Conservation (phyloP, 495 filamentous ascomycete species). For the Aspergillus funiculosus region DNA sequence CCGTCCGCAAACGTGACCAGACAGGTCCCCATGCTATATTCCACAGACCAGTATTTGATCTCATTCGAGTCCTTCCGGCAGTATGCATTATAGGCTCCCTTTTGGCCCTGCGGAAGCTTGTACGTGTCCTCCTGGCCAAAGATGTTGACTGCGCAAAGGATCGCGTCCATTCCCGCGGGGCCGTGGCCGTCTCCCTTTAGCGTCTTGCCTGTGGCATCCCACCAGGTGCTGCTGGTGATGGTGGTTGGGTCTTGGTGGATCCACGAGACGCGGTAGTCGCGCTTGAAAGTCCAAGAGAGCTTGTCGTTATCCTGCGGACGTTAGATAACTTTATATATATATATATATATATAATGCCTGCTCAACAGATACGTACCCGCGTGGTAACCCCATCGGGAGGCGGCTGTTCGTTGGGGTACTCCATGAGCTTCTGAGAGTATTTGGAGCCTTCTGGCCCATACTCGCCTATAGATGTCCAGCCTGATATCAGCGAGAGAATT, state of each 20-base stretch:
- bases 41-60: too few relatives aligned
- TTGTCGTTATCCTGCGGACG: constrained; percentile 8
- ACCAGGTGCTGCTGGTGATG: constrained; percentile 5
- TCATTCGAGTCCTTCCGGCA: too few relatives aligned
- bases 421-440: constrained; percentile 5
- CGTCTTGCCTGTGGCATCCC: constrained; percentile 7
- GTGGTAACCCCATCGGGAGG: constrained; percentile 11
- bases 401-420: constrained; percentile 14
- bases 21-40: too few relatives aligned
- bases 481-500: background rate
- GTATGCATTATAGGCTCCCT: too few relatives aligned
- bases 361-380: constrained; percentile 1
- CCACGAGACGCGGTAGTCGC: constrained; percentile 13
- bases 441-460: constrained; percentile 3
- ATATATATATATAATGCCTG: background rate
- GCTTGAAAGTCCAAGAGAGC: constrained; percentile 14
- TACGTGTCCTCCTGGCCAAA: constrained; percentile 20
- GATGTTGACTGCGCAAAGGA: constrained; percentile 22
- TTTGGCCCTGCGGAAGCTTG: too few relatives aligned
- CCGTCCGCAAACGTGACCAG: too few relatives aligned
- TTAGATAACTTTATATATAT: background rate
- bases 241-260: constrained; percentile 8
- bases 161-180: background rate
- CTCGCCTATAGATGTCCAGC: constrained; percentile 8
- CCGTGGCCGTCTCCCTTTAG: background rate